Evolutionary conservation across 768 basidiomycete species (phyloP), one percentile per base, ranked within the genome.

Genomic region (Phanerodontia chrysosporium): DNA sequence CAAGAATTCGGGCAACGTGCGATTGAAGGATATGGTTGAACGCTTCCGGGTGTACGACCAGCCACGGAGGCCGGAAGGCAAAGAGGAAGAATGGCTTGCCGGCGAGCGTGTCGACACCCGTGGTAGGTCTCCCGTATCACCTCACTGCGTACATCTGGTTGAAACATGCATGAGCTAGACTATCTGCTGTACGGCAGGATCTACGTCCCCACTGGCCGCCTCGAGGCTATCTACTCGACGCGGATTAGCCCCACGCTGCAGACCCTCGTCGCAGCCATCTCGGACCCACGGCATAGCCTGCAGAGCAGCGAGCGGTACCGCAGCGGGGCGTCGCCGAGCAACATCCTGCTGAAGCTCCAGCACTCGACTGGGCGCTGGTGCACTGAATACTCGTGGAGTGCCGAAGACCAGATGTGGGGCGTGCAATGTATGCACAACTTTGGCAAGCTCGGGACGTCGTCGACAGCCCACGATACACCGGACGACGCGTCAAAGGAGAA

Each of bases 331-430:
- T 62, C 68, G 13, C 44, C 70, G 28, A 89, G 83, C 68, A 90
- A 90, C 62, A 69, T 85, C 68, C 87, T 97, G 82, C 71, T 98
- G 66, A 91, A 83, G 62, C 72, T 98, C 35, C 94, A 96, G 71
- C 95, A 97, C 67, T 94, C 97, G 68, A 83, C 90, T 9, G 96
- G 95, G 2, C 85, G 90, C 64, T 95, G 90, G 86, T 92, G 92
- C 64, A 87, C 90, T 2, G 96, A 98, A 71, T 98, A 96, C 64
- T 90, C 90, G 2, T 98, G 90, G 79, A 95, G 93, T 63, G 91
- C 92, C 1, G 91, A 94, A 64, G 96, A 98, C 66, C 86, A 87
- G 21, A 96, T 98, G 93, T 89, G 86, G 78, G 96, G 96, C 16
- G 72, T 93, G 18, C 82, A 90, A 18, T 81, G 93, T 18, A 79